Conservation (phyloP, 371 early-diverging fungal species). For the Apophysomyces elegans region DNA sequence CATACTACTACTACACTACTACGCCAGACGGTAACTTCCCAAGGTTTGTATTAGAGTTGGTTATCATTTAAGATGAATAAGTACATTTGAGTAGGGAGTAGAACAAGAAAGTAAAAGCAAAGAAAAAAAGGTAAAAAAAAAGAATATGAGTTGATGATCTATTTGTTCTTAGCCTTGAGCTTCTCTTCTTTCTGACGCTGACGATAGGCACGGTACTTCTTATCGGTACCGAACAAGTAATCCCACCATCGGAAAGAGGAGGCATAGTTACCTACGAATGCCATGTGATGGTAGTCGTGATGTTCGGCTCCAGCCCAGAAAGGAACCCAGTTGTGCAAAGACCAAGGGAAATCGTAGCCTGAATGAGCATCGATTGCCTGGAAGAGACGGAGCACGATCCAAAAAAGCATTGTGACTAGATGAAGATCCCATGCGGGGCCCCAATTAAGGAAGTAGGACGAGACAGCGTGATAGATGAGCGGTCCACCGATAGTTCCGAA, state of each 20-base stretch:
- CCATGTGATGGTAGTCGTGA: constrained; percentile 83
- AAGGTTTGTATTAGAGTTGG: background rate
- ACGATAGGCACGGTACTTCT: constrained; percentile 68
- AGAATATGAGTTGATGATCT: background rate
- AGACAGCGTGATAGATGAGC: constrained; percentile 43
- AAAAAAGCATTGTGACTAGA: constrained; percentile 76
- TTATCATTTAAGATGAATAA: constrained; percentile 10
- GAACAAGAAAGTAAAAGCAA: background rate
- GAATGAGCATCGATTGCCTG: constrained; percentile 90
- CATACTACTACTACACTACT: background rate
- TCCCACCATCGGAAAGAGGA: constrained; percentile 86
- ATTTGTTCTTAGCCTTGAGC: constrained; percentile 8
- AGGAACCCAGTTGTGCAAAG: constrained; percentile 72
- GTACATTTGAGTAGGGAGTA: constrained; percentile 7
- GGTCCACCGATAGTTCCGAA: constrained; percentile 78
- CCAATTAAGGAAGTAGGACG: constrained; percentile 13
- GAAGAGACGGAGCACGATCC: constrained; percentile 78
- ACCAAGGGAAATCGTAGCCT: constrained; percentile 95
- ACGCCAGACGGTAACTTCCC: too few species aligned
- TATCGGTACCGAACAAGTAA: constrained; percentile 79
- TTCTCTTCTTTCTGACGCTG: constrained; percentile 25
- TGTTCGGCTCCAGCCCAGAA: constrained; percentile 83
- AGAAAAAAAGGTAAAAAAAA: background rate
- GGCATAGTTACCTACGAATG: constrained; percentile 79
- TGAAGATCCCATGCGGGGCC: constrained; percentile 65